A percentile compares a stretch with the other conserved stretches of the same genome.
These are phyloP conservation scores for Tetrapisispora pingtungensis DNA, from an alignment of 805 yeast species.

Conservation along the genomic window DNA sequence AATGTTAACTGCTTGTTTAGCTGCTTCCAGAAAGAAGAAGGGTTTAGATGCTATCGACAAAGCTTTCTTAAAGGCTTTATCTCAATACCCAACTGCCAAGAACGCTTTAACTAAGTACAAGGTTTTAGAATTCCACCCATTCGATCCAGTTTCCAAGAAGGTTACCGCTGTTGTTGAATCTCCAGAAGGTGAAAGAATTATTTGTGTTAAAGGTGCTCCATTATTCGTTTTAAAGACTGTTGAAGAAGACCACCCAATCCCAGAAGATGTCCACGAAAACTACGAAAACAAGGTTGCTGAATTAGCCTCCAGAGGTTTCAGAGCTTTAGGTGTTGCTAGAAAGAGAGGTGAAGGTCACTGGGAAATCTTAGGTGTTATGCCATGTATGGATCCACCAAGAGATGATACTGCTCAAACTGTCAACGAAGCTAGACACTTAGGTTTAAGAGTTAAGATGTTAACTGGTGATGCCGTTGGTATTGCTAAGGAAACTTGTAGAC, in stretches of 20 bases:
- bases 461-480: constrained; percentile 99
- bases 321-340: constrained; percentile 98
- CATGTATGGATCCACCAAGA: constrained; percentile 98
- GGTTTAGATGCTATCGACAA: constrained; percentile 96
- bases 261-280: constrained; percentile 86
- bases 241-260: constrained; percentile 93
- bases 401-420: constrained; percentile 95
- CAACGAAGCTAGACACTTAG: constrained; percentile 79
- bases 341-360: constrained; percentile 97
- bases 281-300: constrained; percentile 96
- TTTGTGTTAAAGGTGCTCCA: constrained; percentile 98
- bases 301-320: constrained; percentile 96
- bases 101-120: constrained; percentile 86
- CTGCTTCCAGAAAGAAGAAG: constrained; percentile 96
- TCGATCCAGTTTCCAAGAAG: constrained; percentile 96
- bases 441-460: constrained; percentile 93
- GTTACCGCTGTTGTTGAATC: constrained; percentile 92
- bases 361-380: constrained; percentile 97
- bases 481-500: constrained; percentile 97
- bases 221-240: constrained; percentile 92
- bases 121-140: constrained; percentile 92
- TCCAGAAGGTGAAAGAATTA: constrained; percentile 88
- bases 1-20: constrained; percentile 95
- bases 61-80: constrained; percentile 90
- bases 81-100: constrained; percentile 83